Percentiles rank a stretch among this genome's conserved stretches.
Evolutionary conservation across 2,329 filamentous ascomycete genomes (phyloP).

Genomic region (Dactylonectria estremocensis): DNA sequence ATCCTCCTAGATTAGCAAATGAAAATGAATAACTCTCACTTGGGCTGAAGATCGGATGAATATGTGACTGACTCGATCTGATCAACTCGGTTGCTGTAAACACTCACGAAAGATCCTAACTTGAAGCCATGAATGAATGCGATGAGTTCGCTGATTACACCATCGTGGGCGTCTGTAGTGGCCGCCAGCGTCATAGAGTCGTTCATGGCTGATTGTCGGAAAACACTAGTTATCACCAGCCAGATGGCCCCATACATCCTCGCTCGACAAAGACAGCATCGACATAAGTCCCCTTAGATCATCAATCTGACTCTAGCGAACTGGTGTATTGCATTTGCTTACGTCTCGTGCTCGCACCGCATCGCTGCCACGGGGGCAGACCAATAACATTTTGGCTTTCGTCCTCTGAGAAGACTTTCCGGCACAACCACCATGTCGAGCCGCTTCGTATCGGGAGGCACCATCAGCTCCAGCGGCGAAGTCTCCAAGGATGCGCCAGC

Average conservation of each 20-base stretch:
- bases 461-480: constrained; percentile 56
- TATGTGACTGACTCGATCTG: not conserved
- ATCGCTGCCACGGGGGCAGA: not conserved
- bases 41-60: not conserved
- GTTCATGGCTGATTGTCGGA: constrained; percentile 32
- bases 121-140: too few relatives aligned
- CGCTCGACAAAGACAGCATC: not conserved
- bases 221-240: not conserved
- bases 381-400: not conserved
- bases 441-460: constrained; percentile 71
- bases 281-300: not conserved
- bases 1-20: constrained; percentile 34
- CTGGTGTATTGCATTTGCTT: not conserved
- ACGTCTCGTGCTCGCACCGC: not conserved
- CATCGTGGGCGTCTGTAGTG: not conserved
- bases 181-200: not conserved
- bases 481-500: constrained; percentile 39
- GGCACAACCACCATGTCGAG: constrained; percentile 60
- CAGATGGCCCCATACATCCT: not conserved
- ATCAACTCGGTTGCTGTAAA: too few relatives aligned
- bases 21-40: constrained; percentile 32
- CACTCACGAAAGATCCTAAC: too few relatives aligned
- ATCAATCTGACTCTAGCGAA: not conserved
- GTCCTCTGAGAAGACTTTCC: not conserved
- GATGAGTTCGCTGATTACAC: not conserved